Conservation (phyloP, 2,329 filamentous ascomycete species). For the Trichoderma koningii region DNA sequence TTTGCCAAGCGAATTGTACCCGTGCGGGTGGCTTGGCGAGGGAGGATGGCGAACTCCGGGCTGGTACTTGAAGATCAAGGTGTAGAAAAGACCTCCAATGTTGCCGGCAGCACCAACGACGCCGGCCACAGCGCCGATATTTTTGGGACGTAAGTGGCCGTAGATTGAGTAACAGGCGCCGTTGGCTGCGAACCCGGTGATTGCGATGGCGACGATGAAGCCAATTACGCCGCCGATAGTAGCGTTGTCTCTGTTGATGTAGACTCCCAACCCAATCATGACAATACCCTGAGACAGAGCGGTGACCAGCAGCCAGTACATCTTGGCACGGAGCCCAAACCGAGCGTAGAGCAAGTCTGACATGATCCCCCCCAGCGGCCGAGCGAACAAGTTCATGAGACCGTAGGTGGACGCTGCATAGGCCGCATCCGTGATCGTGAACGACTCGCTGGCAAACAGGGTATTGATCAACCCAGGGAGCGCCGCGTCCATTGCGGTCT, state of each 20-base stretch:
- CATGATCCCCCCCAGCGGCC: slow-evolving; percentile 65
- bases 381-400: slow-evolving; percentile 68
- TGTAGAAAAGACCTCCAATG: slow-evolving; percentile 81
- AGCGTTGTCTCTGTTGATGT: slow-evolving; percentile 59
- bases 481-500: slow-evolving; percentile 63
- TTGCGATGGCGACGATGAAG: slow-evolving; percentile 72
- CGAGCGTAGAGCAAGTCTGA: slow-evolving; percentile 53
- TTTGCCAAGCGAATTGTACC: slow-evolving; percentile 7
- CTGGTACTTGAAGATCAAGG: slow-evolving; percentile 64
- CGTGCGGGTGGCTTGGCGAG: not conserved
- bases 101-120: slow-evolving; percentile 80
- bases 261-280: slow-evolving; percentile 60
- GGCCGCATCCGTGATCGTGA: slow-evolving; percentile 63
- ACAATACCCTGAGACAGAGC: slow-evolving; percentile 63
- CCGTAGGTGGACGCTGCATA: slow-evolving; percentile 60
- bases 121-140: slow-evolving; percentile 78
- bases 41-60: slow-evolving; percentile 2
- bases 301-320: slow-evolving; percentile 53
- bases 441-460: slow-evolving; percentile 57
- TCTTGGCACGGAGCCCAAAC: slow-evolving; percentile 42
- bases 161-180: slow-evolving; percentile 85
- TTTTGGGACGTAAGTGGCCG: slow-evolving; percentile 79
- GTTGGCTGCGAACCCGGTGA: slow-evolving; percentile 84
- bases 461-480: slow-evolving; percentile 62
- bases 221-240: slow-evolving; percentile 67